Conservation (phyloP, 305 asterid species). For the Ajuga reptans region DNA sequence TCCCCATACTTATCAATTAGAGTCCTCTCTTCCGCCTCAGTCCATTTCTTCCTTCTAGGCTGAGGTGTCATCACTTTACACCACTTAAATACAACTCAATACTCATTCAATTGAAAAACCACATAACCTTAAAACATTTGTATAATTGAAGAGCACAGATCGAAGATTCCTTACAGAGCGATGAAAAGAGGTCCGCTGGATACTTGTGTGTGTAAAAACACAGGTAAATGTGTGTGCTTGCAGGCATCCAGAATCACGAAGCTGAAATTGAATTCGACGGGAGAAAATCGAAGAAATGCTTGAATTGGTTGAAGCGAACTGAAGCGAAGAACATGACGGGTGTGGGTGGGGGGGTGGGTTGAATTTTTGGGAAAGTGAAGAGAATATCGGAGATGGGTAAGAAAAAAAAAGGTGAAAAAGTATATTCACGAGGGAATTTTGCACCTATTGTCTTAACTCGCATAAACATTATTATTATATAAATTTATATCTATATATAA, state of each 20-base stretch:
- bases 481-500: too few relatives aligned
- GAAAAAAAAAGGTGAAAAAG: constrained; percentile 17
- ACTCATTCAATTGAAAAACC: constrained; percentile 17
- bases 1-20: constrained; percentile 78
- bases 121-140: not conserved
- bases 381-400: constrained; percentile 13
- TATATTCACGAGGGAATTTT: constrained; percentile 8
- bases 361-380: constrained; percentile 15
- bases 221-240: constrained; percentile 7
- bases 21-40: constrained; percentile 92
- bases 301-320: constrained; percentile 15
- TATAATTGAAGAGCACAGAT: constrained; percentile 18
- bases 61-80: constrained; percentile 58
- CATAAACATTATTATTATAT: too few relatives aligned
- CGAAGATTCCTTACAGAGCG: constrained; percentile 24
- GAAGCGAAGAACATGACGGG: not conserved
- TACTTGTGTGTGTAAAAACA: constrained; percentile 6
- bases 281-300: not conserved
- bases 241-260: constrained; percentile 12
- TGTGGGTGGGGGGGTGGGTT: not conserved
- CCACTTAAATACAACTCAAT: constrained; percentile 23
- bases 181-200: not conserved
- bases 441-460: too few relatives aligned
- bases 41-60: constrained; percentile 92
- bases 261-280: constrained; percentile 12